A percentile compares a stretch with the other conserved stretches of the same genome.
phyloP scores from a whole-genome alignment of 164 flowering plant species.

The Vitis rupestris region DNA sequence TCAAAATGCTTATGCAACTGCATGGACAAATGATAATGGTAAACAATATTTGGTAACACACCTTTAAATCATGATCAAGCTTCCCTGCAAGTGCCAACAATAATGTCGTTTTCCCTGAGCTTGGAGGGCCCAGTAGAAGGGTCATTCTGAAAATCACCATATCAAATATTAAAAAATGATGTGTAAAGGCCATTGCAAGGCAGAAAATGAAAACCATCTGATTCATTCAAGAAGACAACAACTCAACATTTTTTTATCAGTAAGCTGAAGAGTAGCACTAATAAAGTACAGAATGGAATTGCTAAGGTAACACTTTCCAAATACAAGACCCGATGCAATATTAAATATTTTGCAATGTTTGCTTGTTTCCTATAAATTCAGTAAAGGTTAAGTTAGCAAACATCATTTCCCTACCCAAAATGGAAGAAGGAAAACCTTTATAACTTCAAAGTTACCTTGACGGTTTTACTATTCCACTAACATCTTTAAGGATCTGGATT shows the following conservation, averaged over 20 bases:
- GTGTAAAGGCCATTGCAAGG: not conserved
- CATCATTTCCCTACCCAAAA: not conserved
- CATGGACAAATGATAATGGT: not conserved
- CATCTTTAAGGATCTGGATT: constrained; percentile 48
- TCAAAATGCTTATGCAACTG: not conserved
- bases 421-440: not conserved
- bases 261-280: too few species aligned
- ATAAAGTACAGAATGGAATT: too few species aligned
- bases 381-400: not conserved
- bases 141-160: constrained; percentile 49
- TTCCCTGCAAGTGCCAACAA: constrained; percentile 57
- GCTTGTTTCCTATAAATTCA: too few species aligned
- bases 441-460: constrained; percentile 40
- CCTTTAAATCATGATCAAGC: constrained; percentile 45
- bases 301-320: too few species aligned
- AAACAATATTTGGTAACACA: constrained; percentile 11
- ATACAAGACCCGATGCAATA: too few species aligned
- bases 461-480: constrained; percentile 55
- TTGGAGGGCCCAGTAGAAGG: constrained; percentile 64
- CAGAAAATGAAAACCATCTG: not conserved
- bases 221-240: too few species aligned
- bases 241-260: too few species aligned
- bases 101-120: constrained; percentile 61
- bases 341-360: too few species aligned
- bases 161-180: not conserved